These are phyloP conservation scores for Nannochloropsis salina DNA, from an alignment of 108 stramenopile genomes.

Conservation along the genomic window DNA sequence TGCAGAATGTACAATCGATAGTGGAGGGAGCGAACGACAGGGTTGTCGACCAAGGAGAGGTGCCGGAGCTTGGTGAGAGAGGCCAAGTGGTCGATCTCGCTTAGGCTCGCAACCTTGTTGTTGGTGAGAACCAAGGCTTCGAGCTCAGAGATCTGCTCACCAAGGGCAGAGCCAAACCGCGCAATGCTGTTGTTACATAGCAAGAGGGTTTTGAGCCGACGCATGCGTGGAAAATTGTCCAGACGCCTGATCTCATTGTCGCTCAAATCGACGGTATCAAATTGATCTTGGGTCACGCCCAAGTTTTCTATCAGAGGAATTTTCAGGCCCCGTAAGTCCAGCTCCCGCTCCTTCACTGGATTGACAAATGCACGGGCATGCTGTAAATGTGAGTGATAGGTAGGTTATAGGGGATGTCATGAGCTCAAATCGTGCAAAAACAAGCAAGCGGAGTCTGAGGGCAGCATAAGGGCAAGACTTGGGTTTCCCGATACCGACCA, in stretches of 20 bases:
- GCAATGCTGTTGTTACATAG: constrained; percentile 53
- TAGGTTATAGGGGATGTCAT: not conserved
- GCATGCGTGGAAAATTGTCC: constrained; percentile 54
- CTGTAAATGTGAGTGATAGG: constrained; percentile 12
- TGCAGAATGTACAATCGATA: constrained; percentile 52
- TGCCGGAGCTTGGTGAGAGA: constrained; percentile 39
- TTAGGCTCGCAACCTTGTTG: constrained; percentile 45
- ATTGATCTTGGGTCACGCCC: constrained; percentile 53
- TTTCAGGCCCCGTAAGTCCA: constrained; percentile 48
- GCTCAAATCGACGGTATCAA: constrained; percentile 53
- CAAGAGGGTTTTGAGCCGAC: constrained; percentile 43
- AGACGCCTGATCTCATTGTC: constrained; percentile 52
- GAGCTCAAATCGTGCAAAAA: not conserved
- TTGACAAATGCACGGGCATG: constrained; percentile 41
- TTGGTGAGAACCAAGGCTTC: constrained; percentile 50
- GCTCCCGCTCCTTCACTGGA: constrained; percentile 46
- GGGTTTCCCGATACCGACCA: not conserved
- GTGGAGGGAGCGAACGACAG: constrained; percentile 40
- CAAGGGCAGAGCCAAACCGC: constrained; percentile 36
- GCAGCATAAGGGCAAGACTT: not conserved
- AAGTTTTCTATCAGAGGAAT: constrained; percentile 51
- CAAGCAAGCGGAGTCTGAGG: not conserved
- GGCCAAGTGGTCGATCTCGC: constrained; percentile 42
- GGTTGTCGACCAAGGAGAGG: constrained; percentile 49
- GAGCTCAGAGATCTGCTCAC: constrained; percentile 39